A percentile compares a stretch with the other conserved stretches of the same genome.
These are phyloP conservation scores for Aspergillus ellipticus DNA, from an alignment of 495 filamentous ascomycete genomes.

Conservation along the genomic window DNA sequence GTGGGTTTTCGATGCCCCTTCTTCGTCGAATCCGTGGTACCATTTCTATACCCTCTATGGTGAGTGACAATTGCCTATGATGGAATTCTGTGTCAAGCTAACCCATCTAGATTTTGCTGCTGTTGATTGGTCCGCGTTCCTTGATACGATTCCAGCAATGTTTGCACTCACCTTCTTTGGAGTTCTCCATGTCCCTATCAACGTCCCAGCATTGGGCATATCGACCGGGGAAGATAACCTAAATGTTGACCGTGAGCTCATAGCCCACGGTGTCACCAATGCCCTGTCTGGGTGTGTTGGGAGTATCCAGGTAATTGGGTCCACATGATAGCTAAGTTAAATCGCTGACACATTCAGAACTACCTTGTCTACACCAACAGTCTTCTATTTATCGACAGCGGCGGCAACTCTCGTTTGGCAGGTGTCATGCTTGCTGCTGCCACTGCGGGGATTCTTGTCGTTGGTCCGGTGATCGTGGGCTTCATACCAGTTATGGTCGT, in stretches of 20 bases:
- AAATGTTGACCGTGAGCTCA: conserved; percentile 85
- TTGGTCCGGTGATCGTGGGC: conserved; percentile 83
- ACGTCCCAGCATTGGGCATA: conserved; percentile 87
- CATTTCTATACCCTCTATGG: conserved; percentile 94
- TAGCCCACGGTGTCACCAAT: conserved; percentile 91
- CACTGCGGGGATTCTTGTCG: conserved; percentile 74
- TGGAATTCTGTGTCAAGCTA: conserved; percentile 6
- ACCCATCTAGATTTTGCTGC: conserved; percentile 58
- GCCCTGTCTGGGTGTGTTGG: conserved; percentile 78
- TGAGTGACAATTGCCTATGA: conserved; percentile 33
- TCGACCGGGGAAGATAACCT: conserved; percentile 88
- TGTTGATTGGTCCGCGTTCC: conserved; percentile 76
- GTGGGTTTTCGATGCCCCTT: conserved; percentile 87
- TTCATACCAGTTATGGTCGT: conserved; percentile 97
- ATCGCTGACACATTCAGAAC: conserved; percentile 48
- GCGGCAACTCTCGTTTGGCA: conserved; percentile 79
- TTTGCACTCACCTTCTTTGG: conserved; percentile 97
- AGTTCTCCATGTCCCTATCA: conserved; percentile 94
- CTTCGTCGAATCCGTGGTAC: conserved; percentile 86
- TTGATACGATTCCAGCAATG: conserved; percentile 85
- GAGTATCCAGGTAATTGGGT: conserved; percentile 68
- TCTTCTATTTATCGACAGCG: conserved; percentile 88
- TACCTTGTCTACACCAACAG: conserved; percentile 97
- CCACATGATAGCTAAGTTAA: too few species aligned
- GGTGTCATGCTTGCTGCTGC: conserved; percentile 80